These are phyloP conservation scores for Vinca major DNA, from an alignment of 305 asterid species.

Conservation along the genomic window DNA sequence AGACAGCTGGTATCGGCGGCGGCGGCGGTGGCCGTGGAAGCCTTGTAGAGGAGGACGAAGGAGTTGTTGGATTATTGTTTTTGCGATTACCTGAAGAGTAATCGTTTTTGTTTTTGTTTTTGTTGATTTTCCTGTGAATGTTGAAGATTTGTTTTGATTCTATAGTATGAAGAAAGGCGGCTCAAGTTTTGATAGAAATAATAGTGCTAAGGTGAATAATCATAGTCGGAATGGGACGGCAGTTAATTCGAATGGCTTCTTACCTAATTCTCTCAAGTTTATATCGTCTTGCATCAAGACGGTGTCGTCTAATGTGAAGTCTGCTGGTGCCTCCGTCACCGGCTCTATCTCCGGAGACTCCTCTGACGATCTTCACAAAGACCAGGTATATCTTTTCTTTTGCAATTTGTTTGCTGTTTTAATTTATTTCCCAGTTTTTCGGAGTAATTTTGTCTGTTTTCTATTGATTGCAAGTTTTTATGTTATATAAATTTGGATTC, in stretches of 20 bases:
- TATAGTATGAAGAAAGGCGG: conserved; percentile 40
- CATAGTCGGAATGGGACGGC: conserved; percentile 23
- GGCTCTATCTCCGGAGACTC: conserved; percentile 58
- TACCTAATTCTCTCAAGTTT: conserved; percentile 22
- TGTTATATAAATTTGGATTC: not conserved
- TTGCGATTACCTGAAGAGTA: no score
- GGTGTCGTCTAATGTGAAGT: conserved; percentile 88
- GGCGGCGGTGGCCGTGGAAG: conserved; percentile 8
- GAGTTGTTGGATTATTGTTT: not conserved
- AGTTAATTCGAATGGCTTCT: conserved; percentile 30
- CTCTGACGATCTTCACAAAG: conserved; percentile 67
- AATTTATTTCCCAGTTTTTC: not conserved
- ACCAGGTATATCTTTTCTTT: conserved; percentile 25
- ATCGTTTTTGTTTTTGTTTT: not conserved
- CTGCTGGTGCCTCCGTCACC: conserved; percentile 67
- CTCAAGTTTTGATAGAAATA: conserved; percentile 20
- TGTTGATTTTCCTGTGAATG: conserved; percentile 14
- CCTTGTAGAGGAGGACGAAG: not conserved
- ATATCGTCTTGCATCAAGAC: conserved; percentile 90
- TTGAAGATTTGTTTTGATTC: conserved; percentile 12
- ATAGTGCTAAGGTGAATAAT: conserved; percentile 9
- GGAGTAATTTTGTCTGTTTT: not conserved
- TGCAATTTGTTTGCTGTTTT: not conserved
- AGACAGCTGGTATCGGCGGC: conserved; percentile 9
- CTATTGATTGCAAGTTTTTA: not conserved